phyloP scores from a whole-genome alignment of 169 alveolate genomes.

The Eimeria nieschulzi region DNA sequence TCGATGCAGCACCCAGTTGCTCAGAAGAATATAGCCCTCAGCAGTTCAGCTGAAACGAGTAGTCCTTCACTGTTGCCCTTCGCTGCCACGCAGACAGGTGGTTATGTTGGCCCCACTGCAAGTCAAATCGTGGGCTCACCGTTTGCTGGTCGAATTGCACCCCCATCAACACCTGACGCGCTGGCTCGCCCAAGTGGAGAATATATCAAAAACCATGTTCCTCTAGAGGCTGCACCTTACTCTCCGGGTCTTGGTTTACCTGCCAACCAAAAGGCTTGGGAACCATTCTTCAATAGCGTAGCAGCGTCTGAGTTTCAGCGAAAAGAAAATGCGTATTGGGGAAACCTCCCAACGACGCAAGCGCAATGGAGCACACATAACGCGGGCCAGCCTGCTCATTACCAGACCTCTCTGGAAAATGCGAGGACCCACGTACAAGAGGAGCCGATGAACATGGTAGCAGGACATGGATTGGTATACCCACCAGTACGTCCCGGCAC shows the following conservation, averaged over 20 bases:
- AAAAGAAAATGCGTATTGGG: background rate
- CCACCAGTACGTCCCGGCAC: background rate
- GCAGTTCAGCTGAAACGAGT: background rate
- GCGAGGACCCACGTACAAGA: too few species aligned
- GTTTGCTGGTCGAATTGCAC: background rate
- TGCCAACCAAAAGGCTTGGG: conserved; percentile 12
- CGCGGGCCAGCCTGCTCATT: background rate
- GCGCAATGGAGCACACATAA: background rate
- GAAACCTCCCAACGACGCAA: background rate
- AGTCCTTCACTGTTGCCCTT: background rate
- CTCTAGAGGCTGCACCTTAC: background rate
- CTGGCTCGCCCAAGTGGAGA: background rate
- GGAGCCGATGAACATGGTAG: too few species aligned
- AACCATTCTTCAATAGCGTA: background rate
- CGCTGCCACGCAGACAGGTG: background rate
- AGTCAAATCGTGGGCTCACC: background rate
- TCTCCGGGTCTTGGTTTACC: background rate
- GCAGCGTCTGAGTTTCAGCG: conserved; percentile 18
- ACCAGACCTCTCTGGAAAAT: too few species aligned
- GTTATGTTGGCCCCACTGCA: background rate
- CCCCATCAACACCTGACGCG: background rate
- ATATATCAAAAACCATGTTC: background rate
- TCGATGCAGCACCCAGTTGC: background rate
- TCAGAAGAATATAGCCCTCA: background rate
- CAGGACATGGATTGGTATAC: too few species aligned